Evolutionary conservation across 495 filamentous ascomycete species (phyloP).

Genomic region (Podospora sp.): DNA sequence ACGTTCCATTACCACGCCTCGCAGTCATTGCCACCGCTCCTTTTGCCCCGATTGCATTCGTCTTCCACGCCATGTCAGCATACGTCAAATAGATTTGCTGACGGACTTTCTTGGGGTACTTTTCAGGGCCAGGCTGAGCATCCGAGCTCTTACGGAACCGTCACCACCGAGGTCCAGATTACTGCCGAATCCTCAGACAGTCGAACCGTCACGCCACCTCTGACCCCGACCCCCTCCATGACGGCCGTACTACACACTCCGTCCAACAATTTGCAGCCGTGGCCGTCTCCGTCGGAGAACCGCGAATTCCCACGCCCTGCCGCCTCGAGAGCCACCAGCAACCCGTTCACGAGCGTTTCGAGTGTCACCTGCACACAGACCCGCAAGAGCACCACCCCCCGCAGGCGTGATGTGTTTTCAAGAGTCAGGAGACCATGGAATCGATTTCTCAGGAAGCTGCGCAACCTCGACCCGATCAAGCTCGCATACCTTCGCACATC

Average conservation of each 20-base stretch:
- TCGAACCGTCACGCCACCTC: slow-evolving; percentile 19
- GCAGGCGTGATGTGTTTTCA: background rate
- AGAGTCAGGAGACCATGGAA: slow-evolving; percentile 26
- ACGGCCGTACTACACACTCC: slow-evolving; percentile 23
- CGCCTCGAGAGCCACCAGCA: slow-evolving; percentile 2
- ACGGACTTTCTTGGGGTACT: slow-evolving; percentile 3
- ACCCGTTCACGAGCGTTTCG: slow-evolving; percentile 30
- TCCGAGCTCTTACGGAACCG: slow-evolving; percentile 35
- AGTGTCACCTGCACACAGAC: slow-evolving; percentile 22
- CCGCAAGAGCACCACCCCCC: background rate
- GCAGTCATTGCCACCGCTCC: background rate
- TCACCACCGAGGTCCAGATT: slow-evolving; percentile 42
- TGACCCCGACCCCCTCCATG: slow-evolving; percentile 24
- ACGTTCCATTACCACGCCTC: background rate
- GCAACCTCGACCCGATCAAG: slow-evolving; percentile 60
- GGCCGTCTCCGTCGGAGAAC: slow-evolving; percentile 11
- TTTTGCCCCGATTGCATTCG: background rate
- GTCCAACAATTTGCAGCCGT: slow-evolving; percentile 21
- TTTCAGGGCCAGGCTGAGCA: slow-evolving; percentile 14
- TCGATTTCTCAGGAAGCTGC: slow-evolving; percentile 33
- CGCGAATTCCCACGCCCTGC: slow-evolving; percentile 5
- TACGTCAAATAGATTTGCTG: background rate
- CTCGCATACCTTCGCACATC: slow-evolving; percentile 80
- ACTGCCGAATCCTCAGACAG: slow-evolving; percentile 32
- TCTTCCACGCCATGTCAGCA: background rate